Percentiles rank a stretch among this genome's conserved stretches.
Evolutionary conservation across 2,329 filamentous ascomycete genomes (phyloP).

Genomic region (Diaporthe eres): DNA sequence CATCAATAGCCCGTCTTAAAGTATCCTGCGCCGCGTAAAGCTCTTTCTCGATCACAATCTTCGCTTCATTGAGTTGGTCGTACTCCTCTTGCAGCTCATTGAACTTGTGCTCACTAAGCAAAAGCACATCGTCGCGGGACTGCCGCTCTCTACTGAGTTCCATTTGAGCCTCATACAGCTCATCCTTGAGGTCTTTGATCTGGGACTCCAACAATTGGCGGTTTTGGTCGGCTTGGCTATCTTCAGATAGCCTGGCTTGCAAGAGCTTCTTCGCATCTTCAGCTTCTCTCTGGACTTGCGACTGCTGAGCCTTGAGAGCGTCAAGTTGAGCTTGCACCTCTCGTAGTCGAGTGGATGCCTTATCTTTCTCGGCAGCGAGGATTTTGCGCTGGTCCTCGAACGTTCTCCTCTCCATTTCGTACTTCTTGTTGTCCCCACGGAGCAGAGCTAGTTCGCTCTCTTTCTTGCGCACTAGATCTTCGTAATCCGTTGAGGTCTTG

Average conservation of each 20-base stretch:
- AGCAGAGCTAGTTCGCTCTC: conserved; percentile 92
- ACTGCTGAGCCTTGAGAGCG: conserved; percentile 86
- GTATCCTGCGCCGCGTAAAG: conserved; percentile 96
- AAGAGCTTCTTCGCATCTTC: conserved; percentile 89
- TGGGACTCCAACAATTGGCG: conserved; percentile 88
- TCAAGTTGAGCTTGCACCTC: conserved; percentile 91
- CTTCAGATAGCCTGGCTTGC: conserved; percentile 90
- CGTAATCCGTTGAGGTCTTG: conserved; percentile 92
- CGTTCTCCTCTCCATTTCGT: conserved; percentile 82
- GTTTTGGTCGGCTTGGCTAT: conserved; percentile 86
- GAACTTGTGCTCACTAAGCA: conserved; percentile 91
- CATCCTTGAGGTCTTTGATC: conserved; percentile 86
- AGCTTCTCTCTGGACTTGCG: conserved; percentile 88
- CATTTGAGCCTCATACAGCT: conserved; percentile 87
- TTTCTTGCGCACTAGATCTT: conserved; percentile 92
- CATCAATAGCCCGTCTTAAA: conserved; percentile 86
- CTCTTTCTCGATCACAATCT: conserved; percentile 98
- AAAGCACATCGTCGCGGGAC: conserved; percentile 92
- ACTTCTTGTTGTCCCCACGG: conserved; percentile 85
- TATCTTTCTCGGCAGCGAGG: conserved; percentile 83
- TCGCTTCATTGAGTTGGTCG: conserved; percentile 89
- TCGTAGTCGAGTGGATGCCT: conserved; percentile 80
- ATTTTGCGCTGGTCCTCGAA: conserved; percentile 84
- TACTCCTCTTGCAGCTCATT: conserved; percentile 87
- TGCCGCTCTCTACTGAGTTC: conserved; percentile 93